These are phyloP conservation scores for Butyriboletus appendiculatus DNA, from an alignment of 1,284 basidiomycete genomes.

Conservation along the genomic window DNA sequence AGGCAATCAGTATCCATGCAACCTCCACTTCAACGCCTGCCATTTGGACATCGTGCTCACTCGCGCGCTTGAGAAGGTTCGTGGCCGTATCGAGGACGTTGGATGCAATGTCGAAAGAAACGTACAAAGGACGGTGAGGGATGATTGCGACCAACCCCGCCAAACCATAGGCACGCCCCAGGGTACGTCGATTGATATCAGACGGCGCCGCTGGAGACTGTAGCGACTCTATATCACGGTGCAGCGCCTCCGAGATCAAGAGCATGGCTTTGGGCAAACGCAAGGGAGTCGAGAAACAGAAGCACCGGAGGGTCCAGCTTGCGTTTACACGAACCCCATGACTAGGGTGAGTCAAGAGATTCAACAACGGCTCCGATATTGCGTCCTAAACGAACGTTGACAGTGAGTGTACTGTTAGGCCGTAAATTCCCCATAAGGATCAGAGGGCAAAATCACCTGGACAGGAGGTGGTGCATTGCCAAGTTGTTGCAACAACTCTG, in stretches of 20 bases:
- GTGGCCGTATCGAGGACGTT: conserved; percentile 93
- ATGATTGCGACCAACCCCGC: conserved; percentile 87
- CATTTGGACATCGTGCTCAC: conserved; percentile 85
- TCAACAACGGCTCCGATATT: conserved; percentile 82
- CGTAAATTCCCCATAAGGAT: neutral
- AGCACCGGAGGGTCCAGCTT: conserved; percentile 86
- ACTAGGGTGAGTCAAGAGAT: conserved; percentile 85
- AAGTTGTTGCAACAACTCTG: conserved; percentile 84
- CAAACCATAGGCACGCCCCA: conserved; percentile 90
- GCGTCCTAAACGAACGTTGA: conserved; percentile 57
- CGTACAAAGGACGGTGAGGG: conserved; percentile 87
- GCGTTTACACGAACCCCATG: conserved; percentile 86
- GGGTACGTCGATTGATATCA: conserved; percentile 70
- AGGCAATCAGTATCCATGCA: conserved; percentile 91
- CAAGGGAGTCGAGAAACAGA: conserved; percentile 87
- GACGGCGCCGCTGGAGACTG: conserved; percentile 70
- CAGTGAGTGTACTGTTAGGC: conserved; percentile 5
- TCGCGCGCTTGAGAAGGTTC: conserved; percentile 86
- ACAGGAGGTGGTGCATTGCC: conserved; percentile 91
- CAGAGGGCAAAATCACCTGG: conserved; percentile 51
- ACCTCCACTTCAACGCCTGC: conserved; percentile 90
- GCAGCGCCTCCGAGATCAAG: conserved; percentile 74
- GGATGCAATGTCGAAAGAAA: conserved; percentile 91
- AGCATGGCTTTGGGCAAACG: conserved; percentile 81
- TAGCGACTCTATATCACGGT: conserved; percentile 78